phyloP scores from a whole-genome alignment of 2,329 filamentous ascomycete genomes.

The Clonostachys rosea region DNA sequence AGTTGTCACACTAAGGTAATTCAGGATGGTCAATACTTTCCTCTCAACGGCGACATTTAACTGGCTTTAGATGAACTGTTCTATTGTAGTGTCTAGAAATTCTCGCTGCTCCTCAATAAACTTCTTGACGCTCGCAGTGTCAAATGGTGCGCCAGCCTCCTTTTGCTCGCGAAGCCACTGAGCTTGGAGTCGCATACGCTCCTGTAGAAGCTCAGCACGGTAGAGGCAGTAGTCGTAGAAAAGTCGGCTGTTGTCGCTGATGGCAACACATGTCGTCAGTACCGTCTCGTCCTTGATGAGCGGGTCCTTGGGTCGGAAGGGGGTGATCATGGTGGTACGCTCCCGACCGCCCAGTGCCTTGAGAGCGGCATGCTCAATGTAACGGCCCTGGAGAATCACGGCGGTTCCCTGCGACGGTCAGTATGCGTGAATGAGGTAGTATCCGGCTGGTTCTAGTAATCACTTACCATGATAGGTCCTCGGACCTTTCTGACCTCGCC shows the following conservation, averaged over 20 bases:
- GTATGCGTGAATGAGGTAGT: constrained; percentile 7
- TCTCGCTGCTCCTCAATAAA: constrained; percentile 14
- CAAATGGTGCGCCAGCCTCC: constrained; percentile 6
- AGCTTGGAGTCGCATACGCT: constrained; percentile 28
- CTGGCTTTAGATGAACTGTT: not conserved
- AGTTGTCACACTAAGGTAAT: too few relatives aligned
- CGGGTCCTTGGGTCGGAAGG: constrained; percentile 54
- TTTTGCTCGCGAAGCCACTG: constrained; percentile 6
- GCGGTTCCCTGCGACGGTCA: constrained; percentile 40
- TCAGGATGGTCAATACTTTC: too few relatives aligned
- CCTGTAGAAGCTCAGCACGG: constrained; percentile 58
- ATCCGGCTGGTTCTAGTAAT: constrained; percentile 6
- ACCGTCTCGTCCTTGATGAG: constrained; percentile 54
- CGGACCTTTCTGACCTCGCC: constrained; percentile 53
- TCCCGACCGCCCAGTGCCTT: constrained; percentile 53
- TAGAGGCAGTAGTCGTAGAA: constrained; percentile 60
- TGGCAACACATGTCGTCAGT: constrained; percentile 52
- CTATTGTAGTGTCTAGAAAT: constrained; percentile 11
- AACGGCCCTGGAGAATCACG: constrained; percentile 62
- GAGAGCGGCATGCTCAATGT: constrained; percentile 61
- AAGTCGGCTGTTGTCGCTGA: constrained; percentile 51
- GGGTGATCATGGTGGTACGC: constrained; percentile 62
- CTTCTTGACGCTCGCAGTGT: constrained; percentile 4
- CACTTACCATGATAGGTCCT: constrained; percentile 53
- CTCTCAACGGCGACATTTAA: too few relatives aligned